Evolutionary conservation across 257 asterid genomes (phyloP), one percentile per base, ranked within the genome.

Genomic region (Nicotiana sylvestris): DNA sequence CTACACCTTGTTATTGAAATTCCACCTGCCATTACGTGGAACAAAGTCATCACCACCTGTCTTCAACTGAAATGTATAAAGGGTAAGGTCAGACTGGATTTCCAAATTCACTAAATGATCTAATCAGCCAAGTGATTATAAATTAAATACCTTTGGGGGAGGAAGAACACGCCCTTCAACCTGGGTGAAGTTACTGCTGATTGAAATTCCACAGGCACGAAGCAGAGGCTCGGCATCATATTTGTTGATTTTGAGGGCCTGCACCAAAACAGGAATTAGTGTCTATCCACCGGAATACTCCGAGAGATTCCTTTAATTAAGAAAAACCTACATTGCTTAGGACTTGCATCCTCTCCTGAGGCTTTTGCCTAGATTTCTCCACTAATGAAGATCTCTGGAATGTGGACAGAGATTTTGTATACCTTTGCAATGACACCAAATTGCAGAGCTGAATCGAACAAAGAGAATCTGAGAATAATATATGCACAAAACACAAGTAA

Each of bases 321-420:
- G 49, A 37, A 78, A 65, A 65, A 57, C 90, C 64, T 86, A 93
- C 98, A 84, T 86, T 85, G 78, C 90, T 89, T 65, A 95, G 86
- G 79, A 90, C 91, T 1, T 86, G 70, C 97, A 95, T 95, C 87
- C 98, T 88, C 82, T 95, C 98, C 39, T 90, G 98, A 6, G 98
- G 98, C 86, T 93, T 95, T 66, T 95, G 98, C 9, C 98, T 89
- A 6, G 98, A 95, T 82, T 95, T 95, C 87, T 93, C 98, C 17
- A 95, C 98, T 16, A 95, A 76, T 2, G 98, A 89, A 80, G 98
- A 80, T 83, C 98, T 91, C 87, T 95, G 98, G 35, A 93, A 88
- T 16, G 92, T 89, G 21, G 95, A 84, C 18, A 95, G 79, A 6
- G 98, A 92, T 89, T 93, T 95, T 4, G 98, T 95, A 65, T 95